These are phyloP conservation scores for Fusarium stilboides DNA, from an alignment of 2,329 filamentous ascomycete genomes.

Conservation along the genomic window DNA sequence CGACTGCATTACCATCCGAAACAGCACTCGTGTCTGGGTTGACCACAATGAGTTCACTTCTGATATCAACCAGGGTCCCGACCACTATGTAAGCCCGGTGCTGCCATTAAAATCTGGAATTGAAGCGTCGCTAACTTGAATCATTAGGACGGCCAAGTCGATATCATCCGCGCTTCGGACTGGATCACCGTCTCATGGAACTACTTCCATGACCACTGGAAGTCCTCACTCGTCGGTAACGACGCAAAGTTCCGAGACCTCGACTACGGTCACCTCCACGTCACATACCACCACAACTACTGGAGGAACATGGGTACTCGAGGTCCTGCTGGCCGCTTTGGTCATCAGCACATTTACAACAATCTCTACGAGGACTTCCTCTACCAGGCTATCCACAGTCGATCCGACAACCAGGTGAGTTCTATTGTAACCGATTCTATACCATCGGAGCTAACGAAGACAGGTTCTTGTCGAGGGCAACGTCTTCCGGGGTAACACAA, in stretches of 20 bases:
- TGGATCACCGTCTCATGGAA: slow-evolving; percentile 65
- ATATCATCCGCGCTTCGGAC: slow-evolving; percentile 62
- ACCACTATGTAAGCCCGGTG: slow-evolving; percentile 51
- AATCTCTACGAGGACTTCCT: slow-evolving; percentile 64
- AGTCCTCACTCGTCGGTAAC: slow-evolving; percentile 62
- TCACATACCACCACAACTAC: slow-evolving; percentile 67
- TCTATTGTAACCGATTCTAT: fast-evolving
- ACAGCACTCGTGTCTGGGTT: slow-evolving; percentile 63
- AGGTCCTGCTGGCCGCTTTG: slow-evolving; percentile 65
- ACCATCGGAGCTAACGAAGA: background rate
- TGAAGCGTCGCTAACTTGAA: background rate
- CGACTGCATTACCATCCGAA: slow-evolving; percentile 62
- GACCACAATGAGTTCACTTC: slow-evolving; percentile 65
- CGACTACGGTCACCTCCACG: slow-evolving; percentile 61
- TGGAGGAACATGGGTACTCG: slow-evolving; percentile 63
- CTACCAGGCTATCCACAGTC: slow-evolving; percentile 65
- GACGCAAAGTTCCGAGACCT: slow-evolving; percentile 57
- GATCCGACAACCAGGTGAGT: slow-evolving; percentile 59
- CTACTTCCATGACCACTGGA: slow-evolving; percentile 66
- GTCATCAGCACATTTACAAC: slow-evolving; percentile 65
- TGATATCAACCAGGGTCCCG: slow-evolving; percentile 58
- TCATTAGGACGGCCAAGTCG: slow-evolving; percentile 60
- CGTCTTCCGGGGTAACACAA: slow-evolving; percentile 63
- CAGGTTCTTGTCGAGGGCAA: slow-evolving; percentile 65
- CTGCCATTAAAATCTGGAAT: fast-evolving